Evolutionary conservation across 345 rosid species (phyloP).

Genomic region (Corymbia maculata): DNA sequence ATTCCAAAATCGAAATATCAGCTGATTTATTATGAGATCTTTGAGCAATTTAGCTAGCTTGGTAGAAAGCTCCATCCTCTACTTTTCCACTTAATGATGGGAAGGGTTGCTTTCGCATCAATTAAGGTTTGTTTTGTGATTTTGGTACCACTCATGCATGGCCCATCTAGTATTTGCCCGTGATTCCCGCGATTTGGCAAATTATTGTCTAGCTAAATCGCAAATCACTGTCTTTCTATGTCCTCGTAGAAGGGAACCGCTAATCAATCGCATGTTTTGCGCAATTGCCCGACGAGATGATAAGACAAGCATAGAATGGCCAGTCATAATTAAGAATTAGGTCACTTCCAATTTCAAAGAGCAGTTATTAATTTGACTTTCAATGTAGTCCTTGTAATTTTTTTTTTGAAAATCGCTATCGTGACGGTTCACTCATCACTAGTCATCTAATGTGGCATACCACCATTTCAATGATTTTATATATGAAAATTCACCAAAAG

Average conservation of each 20-base stretch:
- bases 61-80: background rate
- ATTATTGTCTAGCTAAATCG: background rate
- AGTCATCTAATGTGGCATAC: too few relatives aligned
- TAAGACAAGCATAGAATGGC: background rate
- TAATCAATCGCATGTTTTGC: background rate
- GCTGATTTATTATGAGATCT: background rate
- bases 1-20: background rate
- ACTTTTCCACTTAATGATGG: background rate
- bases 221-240: background rate
- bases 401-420: rapidly evolving
- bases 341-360: background rate
- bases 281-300: background rate
- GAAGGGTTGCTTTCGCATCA: background rate
- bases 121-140: background rate
- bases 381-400: background rate
- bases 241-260: background rate
- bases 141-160: background rate
- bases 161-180: background rate
- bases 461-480: too few relatives aligned
- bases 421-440: rapidly evolving
- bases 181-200: background rate
- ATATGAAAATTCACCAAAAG: too few relatives aligned
- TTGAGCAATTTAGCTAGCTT: background rate
- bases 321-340: background rate
- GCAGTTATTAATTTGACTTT: background rate